Evolutionary conservation across 2,329 filamentous ascomycete genomes (phyloP).

Genomic region (Didymellaceae sp.): DNA sequence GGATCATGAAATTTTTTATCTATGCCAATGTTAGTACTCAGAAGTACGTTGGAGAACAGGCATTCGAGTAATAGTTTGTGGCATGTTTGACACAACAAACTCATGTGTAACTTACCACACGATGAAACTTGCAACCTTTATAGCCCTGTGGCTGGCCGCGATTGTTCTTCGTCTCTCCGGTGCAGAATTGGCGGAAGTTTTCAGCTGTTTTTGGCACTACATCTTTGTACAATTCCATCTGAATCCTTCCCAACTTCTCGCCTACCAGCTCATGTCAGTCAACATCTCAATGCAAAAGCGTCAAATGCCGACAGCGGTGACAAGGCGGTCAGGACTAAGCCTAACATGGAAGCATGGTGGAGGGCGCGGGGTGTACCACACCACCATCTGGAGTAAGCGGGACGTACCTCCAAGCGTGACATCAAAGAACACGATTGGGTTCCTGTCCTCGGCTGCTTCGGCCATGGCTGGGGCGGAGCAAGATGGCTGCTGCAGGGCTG

Average conservation of each 20-base stretch:
- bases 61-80: too few relatives aligned
- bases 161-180: slow-evolving; percentile 83
- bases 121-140: slow-evolving; percentile 93
- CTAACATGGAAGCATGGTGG: slow-evolving; percentile 14
- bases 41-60: neutral
- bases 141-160: slow-evolving; percentile 86
- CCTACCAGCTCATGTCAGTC: slow-evolving; percentile 39
- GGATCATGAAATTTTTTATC: slow-evolving; percentile 98
- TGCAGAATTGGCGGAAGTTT: slow-evolving; percentile 97
- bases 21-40: slow-evolving; percentile 47
- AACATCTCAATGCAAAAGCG: slow-evolving; percentile 4
- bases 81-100: too few relatives aligned
- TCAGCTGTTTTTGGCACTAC: slow-evolving; percentile 87
- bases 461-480: slow-evolving; percentile 47
- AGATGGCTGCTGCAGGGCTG: slow-evolving; percentile 18
- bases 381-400: slow-evolving; percentile 20
- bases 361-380: slow-evolving; percentile 17
- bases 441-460: slow-evolving; percentile 42
- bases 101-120: slow-evolving; percentile 71
- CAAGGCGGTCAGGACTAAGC: slow-evolving; percentile 11
- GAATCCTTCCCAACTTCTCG: slow-evolving; percentile 47
- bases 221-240: slow-evolving; percentile 77
- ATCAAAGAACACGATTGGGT: slow-evolving; percentile 74
- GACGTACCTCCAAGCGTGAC: slow-evolving; percentile 76
- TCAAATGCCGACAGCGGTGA: slow-evolving; percentile 9